Base-by-base conservation (phyloP, 495 filamentous ascomycete species). In the Talaromyces wortmannii region DNA sequence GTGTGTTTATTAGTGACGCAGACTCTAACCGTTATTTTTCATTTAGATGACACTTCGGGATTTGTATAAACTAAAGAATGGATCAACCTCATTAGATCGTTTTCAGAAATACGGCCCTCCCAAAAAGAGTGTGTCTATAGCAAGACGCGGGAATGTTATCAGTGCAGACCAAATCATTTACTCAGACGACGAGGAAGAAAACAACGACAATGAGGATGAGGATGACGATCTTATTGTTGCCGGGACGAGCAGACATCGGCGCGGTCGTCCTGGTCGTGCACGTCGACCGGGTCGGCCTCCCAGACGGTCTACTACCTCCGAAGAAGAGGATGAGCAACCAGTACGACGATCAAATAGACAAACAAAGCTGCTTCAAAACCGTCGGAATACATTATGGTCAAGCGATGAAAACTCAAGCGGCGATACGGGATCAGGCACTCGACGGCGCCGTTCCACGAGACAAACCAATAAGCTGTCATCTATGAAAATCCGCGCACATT, bases 371-470 rank as follows among this genome's bases (percentile, higher is more conserved):
- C 52, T 13, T 23, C 13, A 29, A 17, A 17, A 31, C 13, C n/a
- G 13, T n/a, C 36, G 12, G 5, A 31, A 23, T 15, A 42, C 52
- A 31, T 13, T 53, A 2, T 32, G 40, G 7, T 46, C 52, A 16
- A 32, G 31, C 23, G 40, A 45, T 7, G 30, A 43, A n/a, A 13
- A 45, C 48, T 68, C 66, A 18, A 64, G 60, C 42, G 66, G 66
- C n/a, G 66, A 68, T 52, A 30, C 23, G 23, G 23, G 23, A 23
- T 60, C 11, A 56, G 64, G 7, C 47, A 31, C 29, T 47, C 55
- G 8, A 45, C 81, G 63, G 56, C 78, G 76, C 23, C 85, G 78
- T 31, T 53, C 52, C 16, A 31, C 47, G 15, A 42, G 49, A 44
- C 31, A 59, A 43, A 42, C 45, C 18, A 23, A 29, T 4, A 40